Evolutionary conservation across 805 yeast species (phyloP).

Genomic region (Kuraishia capsulata): DNA sequence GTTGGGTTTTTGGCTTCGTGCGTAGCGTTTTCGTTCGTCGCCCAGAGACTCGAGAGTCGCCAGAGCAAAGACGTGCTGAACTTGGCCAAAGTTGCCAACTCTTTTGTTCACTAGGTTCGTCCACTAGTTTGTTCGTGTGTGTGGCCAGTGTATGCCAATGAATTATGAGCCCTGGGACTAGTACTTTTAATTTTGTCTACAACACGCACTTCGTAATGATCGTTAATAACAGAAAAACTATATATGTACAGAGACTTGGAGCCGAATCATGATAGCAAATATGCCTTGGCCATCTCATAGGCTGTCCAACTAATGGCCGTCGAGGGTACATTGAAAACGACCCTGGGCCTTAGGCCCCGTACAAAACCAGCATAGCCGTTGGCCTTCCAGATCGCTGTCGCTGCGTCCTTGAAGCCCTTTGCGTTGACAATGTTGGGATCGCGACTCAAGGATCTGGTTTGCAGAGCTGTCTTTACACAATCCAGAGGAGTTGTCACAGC

Average conservation of each 20-base stretch:
- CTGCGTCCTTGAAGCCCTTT: conserved; percentile 63
- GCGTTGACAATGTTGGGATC: conserved; percentile 42
- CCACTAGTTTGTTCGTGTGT: no score
- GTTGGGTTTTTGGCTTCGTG: conserved; percentile 78
- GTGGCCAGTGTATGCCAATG: no score
- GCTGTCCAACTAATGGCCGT: conserved; percentile 98
- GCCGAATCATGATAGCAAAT: conserved; percentile 25
- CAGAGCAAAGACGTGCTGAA: neutral
- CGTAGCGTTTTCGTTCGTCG: conserved; percentile 70
- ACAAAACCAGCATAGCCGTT: conserved; percentile 62
- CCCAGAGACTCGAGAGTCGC: conserved; percentile 35
- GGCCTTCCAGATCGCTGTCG: conserved; percentile 49
- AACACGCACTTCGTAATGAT: neutral
- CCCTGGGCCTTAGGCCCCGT: conserved; percentile 85
- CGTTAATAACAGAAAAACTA: neutral
- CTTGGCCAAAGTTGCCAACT: neutral
- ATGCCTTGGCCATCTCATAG: conserved; percentile 90
- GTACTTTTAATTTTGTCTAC: no score
- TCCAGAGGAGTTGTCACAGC: conserved; percentile 93
- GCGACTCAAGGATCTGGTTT: conserved; percentile 59
- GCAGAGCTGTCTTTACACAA: conserved; percentile 85
- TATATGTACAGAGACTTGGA: neutral
- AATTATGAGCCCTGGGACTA: no score
- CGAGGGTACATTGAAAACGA: conserved; percentile 87
- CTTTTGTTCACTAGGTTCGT: neutral